Base-by-base conservation (phyloP, 176 grass and related monocot genomes). In the Oryza longistaminata region DNA sequence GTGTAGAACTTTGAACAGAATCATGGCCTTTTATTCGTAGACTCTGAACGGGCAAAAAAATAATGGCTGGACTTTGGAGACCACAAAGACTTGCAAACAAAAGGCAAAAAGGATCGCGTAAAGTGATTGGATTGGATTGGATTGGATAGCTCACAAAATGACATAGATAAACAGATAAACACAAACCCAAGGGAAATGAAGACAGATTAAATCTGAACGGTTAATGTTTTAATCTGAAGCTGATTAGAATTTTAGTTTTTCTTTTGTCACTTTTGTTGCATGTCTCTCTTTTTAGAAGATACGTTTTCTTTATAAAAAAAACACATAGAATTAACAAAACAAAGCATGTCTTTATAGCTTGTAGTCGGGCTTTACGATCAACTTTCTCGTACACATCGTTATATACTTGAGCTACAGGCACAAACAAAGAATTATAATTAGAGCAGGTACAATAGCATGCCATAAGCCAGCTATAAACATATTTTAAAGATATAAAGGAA, bases 61-160 rank as follows among this genome's bases (percentile, higher is more conserved):
- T 8, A 53, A 21, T 53, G 11, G 55, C 17, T 74, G 53, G 43
- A 78, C 48, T 22, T 15, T 70, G 83, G 35, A 45, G 74, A 78
- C 83, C 48, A 70, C 77, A 58, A 85, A 64, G 78, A 31, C 33
- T 8, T 13, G 26, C 22, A 64, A 29, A 25, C 22, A 35, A n/a
- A 34, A 16, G 6, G 19, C 0, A 12, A 72, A 77, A 58, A 66
- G 7, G 43, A 73, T 77, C 6, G 8, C 17, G 26, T 37, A 58
- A 66, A 88, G 78, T 73, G 43, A 77, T 77, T 86, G 83, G 74
- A 77, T 77, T 86, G 83, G 74, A 77, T 77, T 86, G 83, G 74
- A 68, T 67, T 22, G 10, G 60, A 60, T 9, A 17, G 13, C 3
- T 66, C 52, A 69, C 35, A 44, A 31, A 8, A 73, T 9, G 3